Conservation (phyloP, 495 filamentous ascomycete species). For the Aspergillus nanangensis region DNA sequence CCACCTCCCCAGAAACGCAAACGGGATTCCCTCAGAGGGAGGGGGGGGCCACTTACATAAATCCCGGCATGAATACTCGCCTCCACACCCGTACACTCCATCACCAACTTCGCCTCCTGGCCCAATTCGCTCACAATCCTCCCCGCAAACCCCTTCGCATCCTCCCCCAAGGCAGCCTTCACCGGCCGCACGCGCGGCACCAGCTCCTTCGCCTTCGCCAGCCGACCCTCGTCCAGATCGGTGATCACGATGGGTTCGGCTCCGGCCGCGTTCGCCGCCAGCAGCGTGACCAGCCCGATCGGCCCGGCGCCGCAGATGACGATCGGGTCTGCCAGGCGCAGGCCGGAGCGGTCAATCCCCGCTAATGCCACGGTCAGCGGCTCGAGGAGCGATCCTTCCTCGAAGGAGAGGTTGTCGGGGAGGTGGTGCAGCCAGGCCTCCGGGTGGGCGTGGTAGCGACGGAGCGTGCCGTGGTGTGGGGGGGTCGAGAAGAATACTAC, state of each 20-base stretch:
- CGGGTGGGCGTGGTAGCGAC: conserved; percentile 54
- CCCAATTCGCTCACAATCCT: conserved; percentile 32
- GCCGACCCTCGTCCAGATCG: conserved; percentile 46
- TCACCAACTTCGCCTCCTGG: conserved; percentile 38
- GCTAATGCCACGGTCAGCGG: conserved; percentile 69
- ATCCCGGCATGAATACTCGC: conserved; percentile 45
- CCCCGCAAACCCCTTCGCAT: conserved; percentile 34
- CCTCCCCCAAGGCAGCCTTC: conserved; percentile 30
- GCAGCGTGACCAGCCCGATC: conserved; percentile 60
- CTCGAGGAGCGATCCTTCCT: conserved; percentile 63
- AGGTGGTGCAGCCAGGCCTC: conserved; percentile 49
- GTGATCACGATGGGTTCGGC: conserved; percentile 58
- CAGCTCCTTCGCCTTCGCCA: conserved; percentile 50
- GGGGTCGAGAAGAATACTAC: conserved; percentile 59
- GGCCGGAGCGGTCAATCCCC: conserved; percentile 48
- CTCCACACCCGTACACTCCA: conserved; percentile 58
- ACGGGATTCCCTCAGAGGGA: neutral
- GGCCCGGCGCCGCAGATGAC: conserved; percentile 68
- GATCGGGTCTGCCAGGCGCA: conserved; percentile 42
- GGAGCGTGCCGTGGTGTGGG: conserved; percentile 47
- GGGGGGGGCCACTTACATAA: conserved; percentile 8
- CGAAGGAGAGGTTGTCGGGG: conserved; percentile 52
- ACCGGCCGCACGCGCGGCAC: conserved; percentile 45
- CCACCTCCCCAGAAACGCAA: neutral
- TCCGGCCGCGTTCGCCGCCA: conserved; percentile 45